These are phyloP conservation scores for Schizophyllum commune DNA, from an alignment of 1,284 basidiomycete species.

Conservation along the genomic window DNA sequence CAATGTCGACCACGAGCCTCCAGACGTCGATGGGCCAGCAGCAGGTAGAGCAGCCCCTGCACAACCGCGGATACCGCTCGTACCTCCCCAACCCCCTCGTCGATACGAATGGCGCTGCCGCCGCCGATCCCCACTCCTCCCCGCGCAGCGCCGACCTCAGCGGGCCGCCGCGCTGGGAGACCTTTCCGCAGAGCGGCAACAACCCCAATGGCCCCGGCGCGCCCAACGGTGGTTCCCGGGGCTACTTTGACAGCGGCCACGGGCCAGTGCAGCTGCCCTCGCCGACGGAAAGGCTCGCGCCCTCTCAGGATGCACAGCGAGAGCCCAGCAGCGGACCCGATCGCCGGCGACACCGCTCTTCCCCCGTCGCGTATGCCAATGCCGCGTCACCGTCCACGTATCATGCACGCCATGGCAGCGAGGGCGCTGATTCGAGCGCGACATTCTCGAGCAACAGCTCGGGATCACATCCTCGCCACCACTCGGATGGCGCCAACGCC, in stretches of 20 bases:
- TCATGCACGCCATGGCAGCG: neutral
- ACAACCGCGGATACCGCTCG: neutral
- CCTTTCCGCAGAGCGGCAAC: neutral
- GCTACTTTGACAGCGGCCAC: neutral
- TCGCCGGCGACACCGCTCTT: neutral
- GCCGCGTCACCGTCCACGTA: neutral
- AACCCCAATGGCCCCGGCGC: neutral
- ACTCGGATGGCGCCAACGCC: neutral
- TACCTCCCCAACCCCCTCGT: neutral
- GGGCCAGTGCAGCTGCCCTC: neutral
- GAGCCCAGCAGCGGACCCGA: neutral
- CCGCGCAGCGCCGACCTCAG: neutral
- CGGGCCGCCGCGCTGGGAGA: neutral
- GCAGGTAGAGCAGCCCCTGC: neutral
- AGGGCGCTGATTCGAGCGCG: neutral
- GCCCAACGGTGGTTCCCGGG: neutral
- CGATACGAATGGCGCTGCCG: neutral
- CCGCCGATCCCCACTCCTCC: neutral
- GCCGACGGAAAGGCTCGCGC: neutral
- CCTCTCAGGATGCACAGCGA: neutral
- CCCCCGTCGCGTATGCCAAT: neutral
- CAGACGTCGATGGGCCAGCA: neutral
- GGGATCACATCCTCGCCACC: neutral
- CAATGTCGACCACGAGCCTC: neutral
- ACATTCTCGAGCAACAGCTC: neutral